phyloP scores from a whole-genome alignment of 2,329 filamentous ascomycete species.

The Cylindrodendrum hubeiense region DNA sequence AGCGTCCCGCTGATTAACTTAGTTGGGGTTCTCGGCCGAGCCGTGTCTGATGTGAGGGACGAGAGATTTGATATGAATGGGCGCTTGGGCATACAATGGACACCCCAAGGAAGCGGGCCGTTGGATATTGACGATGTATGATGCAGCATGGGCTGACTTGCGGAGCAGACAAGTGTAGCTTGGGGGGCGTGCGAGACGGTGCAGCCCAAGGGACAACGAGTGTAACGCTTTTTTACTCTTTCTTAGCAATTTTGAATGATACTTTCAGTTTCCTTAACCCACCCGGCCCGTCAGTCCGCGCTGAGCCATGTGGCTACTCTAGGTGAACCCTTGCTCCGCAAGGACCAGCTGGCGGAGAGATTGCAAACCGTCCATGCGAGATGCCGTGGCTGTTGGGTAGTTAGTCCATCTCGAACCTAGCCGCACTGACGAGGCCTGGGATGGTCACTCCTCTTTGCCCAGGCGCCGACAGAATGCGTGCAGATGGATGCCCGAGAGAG shows the following conservation, averaged over 20 bases:
- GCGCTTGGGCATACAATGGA: conserved; percentile 9
- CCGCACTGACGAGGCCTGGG: neutral
- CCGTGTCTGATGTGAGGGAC: neutral
- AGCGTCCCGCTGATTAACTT: neutral
- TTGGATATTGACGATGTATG: conserved; percentile 16
- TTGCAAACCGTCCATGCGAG: conserved; percentile 15
- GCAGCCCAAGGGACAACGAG: conserved; percentile 19
- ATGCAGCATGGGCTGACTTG: conserved; percentile 29
- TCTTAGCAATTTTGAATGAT: conserved; percentile 26
- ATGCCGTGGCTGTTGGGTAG: conserved; percentile 14
- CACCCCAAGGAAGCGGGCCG: conserved; percentile 11
- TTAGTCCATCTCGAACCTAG: conserved; percentile 21
- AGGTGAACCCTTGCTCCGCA: conserved; percentile 21
- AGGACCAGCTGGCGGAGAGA: conserved; percentile 15
- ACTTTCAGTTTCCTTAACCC: conserved; percentile 10
- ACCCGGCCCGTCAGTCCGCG: neutral
- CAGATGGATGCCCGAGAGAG: conserved; percentile 4
- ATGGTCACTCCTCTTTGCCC: neutral
- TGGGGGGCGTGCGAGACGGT: conserved; percentile 7
- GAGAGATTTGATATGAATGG: conserved; percentile 3
- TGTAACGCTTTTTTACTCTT: neutral
- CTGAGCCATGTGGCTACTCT: conserved; percentile 16
- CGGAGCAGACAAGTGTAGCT: conserved; percentile 17
- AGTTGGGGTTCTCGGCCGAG: conserved; percentile 10
- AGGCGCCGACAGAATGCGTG: neutral